Percentiles rank a stretch among this genome's conserved stretches.
Conservation (phyloP, 441 rosid species). For the Erodium chrysanthum region DNA sequence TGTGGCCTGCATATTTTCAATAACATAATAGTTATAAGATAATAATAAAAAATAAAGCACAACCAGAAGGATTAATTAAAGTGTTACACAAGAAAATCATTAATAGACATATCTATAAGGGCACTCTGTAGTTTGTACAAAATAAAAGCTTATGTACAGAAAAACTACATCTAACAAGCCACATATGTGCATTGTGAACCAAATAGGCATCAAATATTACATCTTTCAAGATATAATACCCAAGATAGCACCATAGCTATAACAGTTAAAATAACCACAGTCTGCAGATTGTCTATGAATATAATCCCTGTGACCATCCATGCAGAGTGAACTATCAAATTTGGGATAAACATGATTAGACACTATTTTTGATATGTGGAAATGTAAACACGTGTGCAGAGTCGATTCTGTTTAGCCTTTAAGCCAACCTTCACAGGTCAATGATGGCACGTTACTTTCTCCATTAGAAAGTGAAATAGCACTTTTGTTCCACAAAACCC, state of each 20-base stretch:
- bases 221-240: neutral
- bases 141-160: neutral
- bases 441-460: neutral
- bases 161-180: neutral
- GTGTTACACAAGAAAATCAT: neutral
- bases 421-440: neutral
- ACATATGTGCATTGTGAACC: neutral
- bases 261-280: neutral
- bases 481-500: neutral
- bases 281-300: neutral
- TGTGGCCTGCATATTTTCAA: slow-evolving; percentile 56
- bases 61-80: neutral
- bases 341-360: neutral
- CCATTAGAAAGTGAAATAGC: neutral
- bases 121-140: neutral
- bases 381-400: neutral
- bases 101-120: neutral
- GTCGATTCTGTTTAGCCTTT: neutral
- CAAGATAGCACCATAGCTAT: neutral
- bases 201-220: neutral
- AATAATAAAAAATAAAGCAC: slow-evolving; percentile 1
- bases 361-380: neutral
- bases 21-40: slow-evolving; percentile 19
- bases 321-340: neutral
- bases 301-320: neutral